Evolutionary conservation across 495 filamentous ascomycete genomes (phyloP).

Genomic region (Pseudomonodictys pantanalensis): DNA sequence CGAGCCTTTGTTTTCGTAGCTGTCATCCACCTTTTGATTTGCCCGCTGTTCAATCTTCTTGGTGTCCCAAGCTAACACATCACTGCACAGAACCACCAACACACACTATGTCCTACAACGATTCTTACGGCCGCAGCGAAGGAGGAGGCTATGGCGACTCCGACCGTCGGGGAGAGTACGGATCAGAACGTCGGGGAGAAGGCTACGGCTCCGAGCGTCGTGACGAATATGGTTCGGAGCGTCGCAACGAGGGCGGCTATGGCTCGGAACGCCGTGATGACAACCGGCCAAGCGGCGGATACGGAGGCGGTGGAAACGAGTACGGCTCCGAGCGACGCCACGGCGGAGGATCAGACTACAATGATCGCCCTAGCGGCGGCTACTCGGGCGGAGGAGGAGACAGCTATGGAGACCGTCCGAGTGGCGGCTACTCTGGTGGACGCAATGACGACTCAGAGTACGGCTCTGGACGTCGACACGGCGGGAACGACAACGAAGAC

Average conservation of each 20-base stretch:
- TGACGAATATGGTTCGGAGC: not conserved
- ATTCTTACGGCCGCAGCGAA: conserved; percentile 16
- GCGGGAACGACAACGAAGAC: not conserved
- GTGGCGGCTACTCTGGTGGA: conserved; percentile 1
- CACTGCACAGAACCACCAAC: not conserved
- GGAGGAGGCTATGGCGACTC: conserved; percentile 7
- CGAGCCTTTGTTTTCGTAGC: too few relatives aligned
- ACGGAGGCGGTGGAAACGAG: too few relatives aligned
- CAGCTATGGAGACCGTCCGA: not conserved
- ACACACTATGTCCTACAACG: conserved; percentile 30
- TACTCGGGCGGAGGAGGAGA: too few relatives aligned
- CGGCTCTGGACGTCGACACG: not conserved
- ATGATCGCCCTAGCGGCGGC: not conserved
- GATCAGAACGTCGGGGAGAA: conserved; percentile 21
- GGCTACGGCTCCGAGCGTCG: conserved; percentile 10
- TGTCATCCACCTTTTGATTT: too few relatives aligned
- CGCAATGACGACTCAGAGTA: not conserved
- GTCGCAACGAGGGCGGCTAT: not conserved
- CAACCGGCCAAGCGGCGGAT: too few relatives aligned
- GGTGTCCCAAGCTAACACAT: not conserved
- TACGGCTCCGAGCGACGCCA: too few relatives aligned
- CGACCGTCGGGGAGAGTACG: not conserved
- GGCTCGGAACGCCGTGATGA: too few relatives aligned
- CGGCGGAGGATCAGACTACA: not conserved
- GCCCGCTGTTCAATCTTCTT: not conserved